Base-by-base conservation (phyloP, 352 stramenopile genomes). In the Globisporangium abappressorium region DNA sequence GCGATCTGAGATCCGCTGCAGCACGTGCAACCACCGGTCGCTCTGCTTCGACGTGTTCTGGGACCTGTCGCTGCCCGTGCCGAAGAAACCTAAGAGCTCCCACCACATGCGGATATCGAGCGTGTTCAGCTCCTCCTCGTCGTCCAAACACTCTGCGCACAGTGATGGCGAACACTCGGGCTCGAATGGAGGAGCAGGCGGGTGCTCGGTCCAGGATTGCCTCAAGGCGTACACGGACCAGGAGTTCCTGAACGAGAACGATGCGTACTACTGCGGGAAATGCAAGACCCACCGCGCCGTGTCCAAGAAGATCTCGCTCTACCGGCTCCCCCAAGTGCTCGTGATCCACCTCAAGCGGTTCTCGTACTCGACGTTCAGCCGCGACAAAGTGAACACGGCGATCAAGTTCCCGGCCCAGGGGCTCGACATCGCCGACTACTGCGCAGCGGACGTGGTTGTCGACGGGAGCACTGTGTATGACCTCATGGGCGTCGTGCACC, bases 291-390 rank as follows among this genome's bases (percentile, higher is more conserved):
- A 92, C 66, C 80, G 83, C 34, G 78, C 78, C 3, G 84, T 86
- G 49, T 69, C 77, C 49, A 94, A 94, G 71, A 87, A 88, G 61
- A 93, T 94, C 53, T 85, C 79, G 57, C 69, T 94, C 41, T 91
- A 93, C 62, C 80, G 85, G 12, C 69, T 89, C 6, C 92, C 92
- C 8, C 73, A 85, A n/a, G 78, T 97, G 34, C 79, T 97, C 41
- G 83, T 97, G 33, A 43, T 97, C 30, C 92, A 97, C 66, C 79
- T 97, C 41, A 97, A 97, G 74, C 87, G 91, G 1, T 97, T 97
- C 56, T 85, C 80, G 41, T 94, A 85, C 70, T 95, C 82, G 22
- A 90, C 75, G 2, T 85, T 89, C 59, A 91, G 83, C 59, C 73
- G 85, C 36, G 82, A 92, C 71, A 96, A 96, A 60, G 79, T 95